Evolutionary conservation across 306 rosid species (phyloP).

Genomic region (Cucumis hystrix): DNA sequence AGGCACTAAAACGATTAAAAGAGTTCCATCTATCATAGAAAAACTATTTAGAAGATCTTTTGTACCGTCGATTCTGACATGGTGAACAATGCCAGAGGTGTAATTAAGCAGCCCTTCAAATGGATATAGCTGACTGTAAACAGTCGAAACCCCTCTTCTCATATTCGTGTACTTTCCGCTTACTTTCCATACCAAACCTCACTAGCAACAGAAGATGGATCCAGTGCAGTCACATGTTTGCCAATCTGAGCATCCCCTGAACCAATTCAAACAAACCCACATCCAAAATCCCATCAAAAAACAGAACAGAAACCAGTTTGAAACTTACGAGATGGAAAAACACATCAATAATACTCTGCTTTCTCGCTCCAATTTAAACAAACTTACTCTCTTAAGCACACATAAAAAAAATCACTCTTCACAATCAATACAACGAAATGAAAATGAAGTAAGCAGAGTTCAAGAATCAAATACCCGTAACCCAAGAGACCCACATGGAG

Average conservation of each 20-base stretch:
- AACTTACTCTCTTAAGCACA: not conserved
- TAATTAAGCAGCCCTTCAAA: constrained; percentile 71
- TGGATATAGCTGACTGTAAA: constrained; percentile 78
- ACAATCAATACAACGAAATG: not conserved
- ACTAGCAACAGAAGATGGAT: constrained; percentile 51
- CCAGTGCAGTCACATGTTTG: constrained; percentile 45
- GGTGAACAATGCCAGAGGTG: constrained; percentile 87
- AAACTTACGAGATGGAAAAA: not conserved
- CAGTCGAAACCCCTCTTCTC: constrained; percentile 42
- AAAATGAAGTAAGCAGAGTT: not conserved
- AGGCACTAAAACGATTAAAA: not conserved
- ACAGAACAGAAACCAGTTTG: not conserved
- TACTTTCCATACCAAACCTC: constrained; percentile 68
- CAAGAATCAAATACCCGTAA: constrained; percentile 44
- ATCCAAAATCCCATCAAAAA: not conserved
- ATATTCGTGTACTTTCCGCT: constrained; percentile 49
- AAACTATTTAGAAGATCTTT: not conserved
- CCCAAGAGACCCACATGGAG: constrained; percentile 89
- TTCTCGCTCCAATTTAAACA: not conserved
- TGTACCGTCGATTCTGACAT: constrained; percentile 63
- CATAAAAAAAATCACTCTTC: not conserved
- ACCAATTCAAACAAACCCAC: constrained; percentile 19
- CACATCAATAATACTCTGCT: not conserved
- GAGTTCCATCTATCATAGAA: not conserved
- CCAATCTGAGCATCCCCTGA: constrained; percentile 87